A percentile compares a stretch with the other conserved stretches of the same genome.
Evolutionary conservation across 306 rosid species (phyloP).

Genomic region (Castanopsis chinensis): DNA sequence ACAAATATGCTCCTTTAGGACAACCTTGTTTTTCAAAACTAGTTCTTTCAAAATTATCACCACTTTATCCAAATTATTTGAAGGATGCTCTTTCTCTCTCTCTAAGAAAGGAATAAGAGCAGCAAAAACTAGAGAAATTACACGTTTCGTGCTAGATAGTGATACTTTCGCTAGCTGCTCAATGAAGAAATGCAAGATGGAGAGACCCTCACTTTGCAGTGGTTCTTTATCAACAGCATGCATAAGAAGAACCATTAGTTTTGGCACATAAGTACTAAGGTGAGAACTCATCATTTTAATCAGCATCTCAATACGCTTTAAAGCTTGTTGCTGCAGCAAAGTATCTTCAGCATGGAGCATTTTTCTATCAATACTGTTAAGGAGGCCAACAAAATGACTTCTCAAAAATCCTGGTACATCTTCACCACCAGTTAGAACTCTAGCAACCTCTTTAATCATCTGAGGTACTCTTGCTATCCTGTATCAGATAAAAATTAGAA

Average conservation of each 20-base stretch:
- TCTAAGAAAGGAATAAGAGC: conserved; percentile 92
- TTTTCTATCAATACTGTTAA: too few species aligned
- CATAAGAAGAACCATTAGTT: conserved; percentile 92
- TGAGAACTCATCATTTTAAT: conserved; percentile 91
- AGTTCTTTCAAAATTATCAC: conserved; percentile 81
- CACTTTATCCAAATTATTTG: conserved; percentile 67
- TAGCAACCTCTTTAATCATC: too few species aligned
- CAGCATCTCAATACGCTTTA: conserved; percentile 82
- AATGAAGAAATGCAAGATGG: conserved; percentile 77
- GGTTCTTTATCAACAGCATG: conserved; percentile 72
- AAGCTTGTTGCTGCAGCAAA: conserved; percentile 73
- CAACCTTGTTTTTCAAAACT: conserved; percentile 58
- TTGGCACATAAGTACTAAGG: conserved; percentile 85
- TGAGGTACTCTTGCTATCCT: too few species aligned
- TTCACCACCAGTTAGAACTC: too few species aligned
- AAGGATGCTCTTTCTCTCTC: conserved; percentile 69
- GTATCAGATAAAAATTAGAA: too few species aligned
- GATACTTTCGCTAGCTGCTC: conserved; percentile 70
- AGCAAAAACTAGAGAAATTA: conserved; percentile 91
- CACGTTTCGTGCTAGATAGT: conserved; percentile 83
- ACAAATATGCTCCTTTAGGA: conserved; percentile 62
- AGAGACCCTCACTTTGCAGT: conserved; percentile 79
- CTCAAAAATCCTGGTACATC: too few species aligned
- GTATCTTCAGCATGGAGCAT: conserved; percentile 88
- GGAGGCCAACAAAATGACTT: too few species aligned